A percentile compares a stretch with the other conserved stretches of the same genome.
These are phyloP conservation scores for Sphaerulina populicola DNA, from an alignment of 2,329 filamentous ascomycete species.

Conservation along the genomic window DNA sequence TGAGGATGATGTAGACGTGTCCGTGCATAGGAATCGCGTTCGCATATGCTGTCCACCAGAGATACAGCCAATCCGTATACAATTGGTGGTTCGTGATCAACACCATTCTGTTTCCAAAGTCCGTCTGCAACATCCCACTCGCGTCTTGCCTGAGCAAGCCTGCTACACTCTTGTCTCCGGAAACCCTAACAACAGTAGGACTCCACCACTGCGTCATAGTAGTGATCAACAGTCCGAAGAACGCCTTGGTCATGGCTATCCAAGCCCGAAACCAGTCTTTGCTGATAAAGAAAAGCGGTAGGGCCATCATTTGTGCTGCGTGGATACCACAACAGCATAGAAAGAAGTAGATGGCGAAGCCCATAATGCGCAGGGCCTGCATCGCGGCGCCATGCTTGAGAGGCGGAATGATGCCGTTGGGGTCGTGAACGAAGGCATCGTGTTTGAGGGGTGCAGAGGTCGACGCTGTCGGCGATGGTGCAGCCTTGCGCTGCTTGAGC, in stretches of 20 bases:
- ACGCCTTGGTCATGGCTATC: constrained; percentile 79
- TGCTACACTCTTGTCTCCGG: constrained; percentile 69
- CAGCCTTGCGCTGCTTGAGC: constrained; percentile 23
- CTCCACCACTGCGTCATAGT: constrained; percentile 81
- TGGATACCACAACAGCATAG: constrained; percentile 42
- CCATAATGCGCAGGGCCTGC: constrained; percentile 39
- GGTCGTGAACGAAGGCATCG: not conserved
- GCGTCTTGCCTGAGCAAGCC: constrained; percentile 61
- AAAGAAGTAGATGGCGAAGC: constrained; percentile 42
- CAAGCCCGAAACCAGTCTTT: constrained; percentile 71
- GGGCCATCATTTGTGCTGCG: constrained; percentile 62
- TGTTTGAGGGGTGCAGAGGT: not conserved
- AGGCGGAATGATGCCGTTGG: constrained; percentile 1
- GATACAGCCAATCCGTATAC: constrained; percentile 74
- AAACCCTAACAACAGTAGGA: constrained; percentile 69
- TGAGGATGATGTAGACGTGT: constrained; percentile 81
- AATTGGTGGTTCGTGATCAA: constrained; percentile 78
- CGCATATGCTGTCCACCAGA: constrained; percentile 87
- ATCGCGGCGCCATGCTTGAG: constrained; percentile 38
- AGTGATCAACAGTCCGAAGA: constrained; percentile 66
- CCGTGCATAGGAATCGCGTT: constrained; percentile 61
- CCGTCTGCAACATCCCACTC: constrained; percentile 64
- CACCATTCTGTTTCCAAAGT: constrained; percentile 72
- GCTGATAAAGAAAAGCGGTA: constrained; percentile 65
- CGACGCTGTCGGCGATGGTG: constrained; percentile 2